Evolutionary conservation across 192 early-diverging fungal species (phyloP).

Genomic region (Coemansia sp.): DNA sequence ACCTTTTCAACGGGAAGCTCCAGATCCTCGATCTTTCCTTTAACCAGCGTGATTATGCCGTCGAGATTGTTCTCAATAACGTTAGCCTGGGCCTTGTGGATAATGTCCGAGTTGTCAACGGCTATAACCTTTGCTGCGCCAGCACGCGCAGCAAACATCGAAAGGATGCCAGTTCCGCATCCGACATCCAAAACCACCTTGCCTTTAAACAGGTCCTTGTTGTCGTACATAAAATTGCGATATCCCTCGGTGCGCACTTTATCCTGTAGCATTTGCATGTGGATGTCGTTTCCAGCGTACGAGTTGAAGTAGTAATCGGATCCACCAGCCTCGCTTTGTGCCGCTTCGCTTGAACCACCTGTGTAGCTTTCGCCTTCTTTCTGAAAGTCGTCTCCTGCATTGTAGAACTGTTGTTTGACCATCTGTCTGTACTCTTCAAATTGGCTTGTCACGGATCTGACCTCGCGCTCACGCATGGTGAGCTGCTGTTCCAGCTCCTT

Average conservation of each 20-base stretch:
- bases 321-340: conserved; percentile 9
- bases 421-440: conserved; percentile 69
- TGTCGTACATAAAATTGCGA: conserved; percentile 89
- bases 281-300: conserved; percentile 48
- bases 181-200: conserved; percentile 95
- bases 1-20: conserved; percentile 69
- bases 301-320: conserved; percentile 60
- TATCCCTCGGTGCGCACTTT: conserved; percentile 92
- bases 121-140: conserved; percentile 96
- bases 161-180: conserved; percentile 92
- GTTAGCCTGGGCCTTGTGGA: conserved; percentile 67
- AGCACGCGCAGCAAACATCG: conserved; percentile 93
- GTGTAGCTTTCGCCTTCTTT: neutral
- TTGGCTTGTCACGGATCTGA: conserved; percentile 57
- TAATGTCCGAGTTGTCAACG: conserved; percentile 59
- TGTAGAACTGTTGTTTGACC: conserved; percentile 73
- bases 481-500: conserved; percentile 59
- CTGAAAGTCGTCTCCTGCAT: conserved; percentile 42
- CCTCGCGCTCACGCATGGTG: conserved; percentile 56
- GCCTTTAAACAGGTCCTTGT: conserved; percentile 76
- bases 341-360: neutral
- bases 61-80: conserved; percentile 77
- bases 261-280: conserved; percentile 99
- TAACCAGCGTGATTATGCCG: conserved; percentile 86
- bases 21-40: conserved; percentile 79